These are phyloP conservation scores for Talaromyces sp. DNA, from an alignment of 2,329 filamentous ascomycete species.

Conservation along the genomic window DNA sequence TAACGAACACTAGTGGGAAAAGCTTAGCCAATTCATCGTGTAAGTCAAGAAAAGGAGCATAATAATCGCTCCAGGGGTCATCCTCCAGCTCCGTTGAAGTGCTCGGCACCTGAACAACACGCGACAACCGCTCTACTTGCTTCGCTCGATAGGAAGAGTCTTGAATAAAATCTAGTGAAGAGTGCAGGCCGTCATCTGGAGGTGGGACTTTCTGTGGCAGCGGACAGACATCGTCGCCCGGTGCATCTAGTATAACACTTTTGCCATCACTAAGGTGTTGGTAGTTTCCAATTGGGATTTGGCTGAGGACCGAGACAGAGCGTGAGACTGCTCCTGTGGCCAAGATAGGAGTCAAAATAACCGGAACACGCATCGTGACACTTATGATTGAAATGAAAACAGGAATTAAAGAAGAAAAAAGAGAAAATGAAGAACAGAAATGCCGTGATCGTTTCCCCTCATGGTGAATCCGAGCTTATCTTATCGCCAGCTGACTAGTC, in stretches of 20 bases:
- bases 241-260: not conserved
- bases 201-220: conserved; percentile 27
- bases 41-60: conserved; percentile 57
- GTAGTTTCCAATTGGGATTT: conserved; percentile 8
- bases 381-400: not conserved
- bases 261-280: not conserved
- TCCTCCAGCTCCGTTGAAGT: conserved; percentile 48
- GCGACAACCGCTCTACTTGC: conserved; percentile 51
- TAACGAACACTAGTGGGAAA: conserved; percentile 50
- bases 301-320: conserved; percentile 6
- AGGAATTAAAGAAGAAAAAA: not conserved
- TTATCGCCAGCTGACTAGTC: conserved; percentile 6
- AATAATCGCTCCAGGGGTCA: conserved; percentile 50
- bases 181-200: conserved; percentile 29
- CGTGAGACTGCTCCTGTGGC: conserved; percentile 9
- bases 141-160: conserved; percentile 30
- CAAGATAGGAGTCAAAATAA: not conserved
- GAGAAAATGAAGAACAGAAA: not conserved
- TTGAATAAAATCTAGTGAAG: conserved; percentile 27
- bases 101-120: conserved; percentile 46
- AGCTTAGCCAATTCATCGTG: conserved; percentile 48
- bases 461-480: conserved; percentile 1
- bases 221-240: conserved; percentile 24
- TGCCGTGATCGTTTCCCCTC: conserved; percentile 8
- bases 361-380: not conserved